These are phyloP conservation scores for Penicillium lagena DNA, from an alignment of 495 filamentous ascomycete species.

Conservation along the genomic window DNA sequence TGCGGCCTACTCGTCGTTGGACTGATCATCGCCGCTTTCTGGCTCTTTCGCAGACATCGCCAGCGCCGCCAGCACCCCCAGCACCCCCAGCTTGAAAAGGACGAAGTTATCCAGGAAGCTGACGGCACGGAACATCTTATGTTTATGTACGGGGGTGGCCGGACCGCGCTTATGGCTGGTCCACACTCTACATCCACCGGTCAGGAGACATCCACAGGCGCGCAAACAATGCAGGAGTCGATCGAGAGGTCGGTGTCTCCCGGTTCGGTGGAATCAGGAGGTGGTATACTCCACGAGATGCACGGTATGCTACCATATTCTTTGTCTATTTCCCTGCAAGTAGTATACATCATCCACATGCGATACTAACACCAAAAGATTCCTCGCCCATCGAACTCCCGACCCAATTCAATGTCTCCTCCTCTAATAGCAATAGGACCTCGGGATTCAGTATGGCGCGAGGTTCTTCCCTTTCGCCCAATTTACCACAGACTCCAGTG, in stretches of 20 bases:
- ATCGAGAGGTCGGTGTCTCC: neutral
- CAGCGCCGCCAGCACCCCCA: neutral
- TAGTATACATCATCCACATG: too few relatives aligned
- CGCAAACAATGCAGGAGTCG: neutral
- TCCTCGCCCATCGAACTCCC: too few relatives aligned
- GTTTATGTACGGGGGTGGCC: slow-evolving; percentile 9
- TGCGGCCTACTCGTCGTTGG: slow-evolving; percentile 56
- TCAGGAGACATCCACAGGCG: neutral
- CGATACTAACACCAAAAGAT: too few relatives aligned
- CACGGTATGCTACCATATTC: too few relatives aligned
- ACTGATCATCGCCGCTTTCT: slow-evolving; percentile 45
- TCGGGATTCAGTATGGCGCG: too few relatives aligned
- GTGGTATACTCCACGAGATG: too few relatives aligned
- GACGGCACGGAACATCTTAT: slow-evolving; percentile 3
- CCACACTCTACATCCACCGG: slow-evolving; percentile 9
- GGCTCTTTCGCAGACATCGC: slow-evolving; percentile 50
- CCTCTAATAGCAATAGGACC: too few relatives aligned
- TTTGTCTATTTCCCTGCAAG: too few relatives aligned
- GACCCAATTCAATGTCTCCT: too few relatives aligned
- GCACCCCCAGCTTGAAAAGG: neutral
- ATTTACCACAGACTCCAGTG: too few relatives aligned
- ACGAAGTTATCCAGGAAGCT: neutral
- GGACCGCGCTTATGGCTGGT: slow-evolving; percentile 4
- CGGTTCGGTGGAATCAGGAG: too few relatives aligned
- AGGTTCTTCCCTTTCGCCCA: too few relatives aligned